Evolutionary conservation across 768 basidiomycete species (phyloP), one percentile per base, ranked within the genome.

Genomic region (Suillus spraguei): DNA sequence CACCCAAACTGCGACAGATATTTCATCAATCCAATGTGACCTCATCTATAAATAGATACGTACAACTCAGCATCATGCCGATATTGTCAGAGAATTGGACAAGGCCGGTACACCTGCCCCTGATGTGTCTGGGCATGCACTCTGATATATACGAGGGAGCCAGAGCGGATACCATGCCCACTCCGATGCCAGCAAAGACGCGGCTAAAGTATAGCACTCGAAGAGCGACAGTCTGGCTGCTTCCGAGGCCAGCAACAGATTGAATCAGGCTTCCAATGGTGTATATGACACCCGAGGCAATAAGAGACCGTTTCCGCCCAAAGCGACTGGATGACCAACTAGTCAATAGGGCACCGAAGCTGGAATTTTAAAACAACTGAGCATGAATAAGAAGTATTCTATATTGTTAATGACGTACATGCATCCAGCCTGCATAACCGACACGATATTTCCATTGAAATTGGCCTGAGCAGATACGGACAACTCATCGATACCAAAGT

Each of bases 181-280:
- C 83, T 1, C 86, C 85, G 56, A 86, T 74, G 8, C 87, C 87
- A 10, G 82, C 79, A 0, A 88, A 66, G 72, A 87, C 86, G 16
- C 84, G 78, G 46, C 78, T 75, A 68, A 78, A 78, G 65, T 78
- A 80, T 14, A 80, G 70, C 13, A 80, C 73, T 14, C 71, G 66
- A 24, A 79, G 68, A 28, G 69, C 77, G 13, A 74, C 72, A 32
- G 54, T 60, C 63, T 67, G 66, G 49, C 69, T 72, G 60, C 70
- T 76, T 17, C 80, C 77, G 2, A 82, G 63, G 3, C 81, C 80
- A 10, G 76, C 76, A 52, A 81, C 65, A 46, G 70, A 71, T 64
- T 83, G 81, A 14, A 83, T 69, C 7, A 78, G 17, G 60, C 79
- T 81, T 35, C 82, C 81, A 49, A 82, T 64, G 50, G 79, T 60